A percentile compares a stretch with the other conserved stretches of the same genome.
Evolutionary conservation across 495 filamentous ascomycete species (phyloP).

Genomic region (Parathielavia appendiculata): DNA sequence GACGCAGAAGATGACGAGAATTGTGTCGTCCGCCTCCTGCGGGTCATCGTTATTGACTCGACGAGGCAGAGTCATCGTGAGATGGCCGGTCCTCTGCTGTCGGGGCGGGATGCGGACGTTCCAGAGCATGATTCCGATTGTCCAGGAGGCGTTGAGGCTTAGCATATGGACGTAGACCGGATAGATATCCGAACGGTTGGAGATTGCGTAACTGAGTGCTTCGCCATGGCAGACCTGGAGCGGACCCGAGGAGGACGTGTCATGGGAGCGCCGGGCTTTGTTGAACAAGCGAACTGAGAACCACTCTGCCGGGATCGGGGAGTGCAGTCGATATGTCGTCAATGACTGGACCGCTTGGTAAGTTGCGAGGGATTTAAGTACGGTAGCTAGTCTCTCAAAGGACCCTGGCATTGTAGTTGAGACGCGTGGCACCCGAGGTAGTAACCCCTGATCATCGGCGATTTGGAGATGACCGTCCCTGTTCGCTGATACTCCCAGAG

Average conservation of each 20-base stretch:
- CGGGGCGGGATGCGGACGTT: constrained; percentile 12
- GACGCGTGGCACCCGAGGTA: neutral
- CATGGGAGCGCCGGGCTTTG: neutral
- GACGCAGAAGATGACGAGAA: constrained; percentile 19
- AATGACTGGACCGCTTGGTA: constrained; percentile 6
- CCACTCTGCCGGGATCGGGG: constrained; percentile 17
- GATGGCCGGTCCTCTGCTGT: constrained; percentile 11
- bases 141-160: constrained; percentile 24
- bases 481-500: neutral
- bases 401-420: neutral
- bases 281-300: constrained; percentile 20
- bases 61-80: constrained; percentile 12
- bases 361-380: constrained; percentile 3
- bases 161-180: constrained; percentile 19
- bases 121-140: constrained; percentile 15
- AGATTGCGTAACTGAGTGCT: constrained; percentile 10
- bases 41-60: constrained; percentile 16
- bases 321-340: constrained; percentile 11
- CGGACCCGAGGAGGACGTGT: neutral
- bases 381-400: neutral
- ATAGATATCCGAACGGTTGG: neutral
- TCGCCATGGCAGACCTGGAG: constrained; percentile 10
- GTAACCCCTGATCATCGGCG: neutral
- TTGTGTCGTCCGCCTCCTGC: constrained; percentile 16
- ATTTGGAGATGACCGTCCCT: neutral